Percentiles rank a stretch among this genome's conserved stretches.
phyloP scores from a whole-genome alignment of 163 green algal genomes.

The Scenedesmus sp. region DNA sequence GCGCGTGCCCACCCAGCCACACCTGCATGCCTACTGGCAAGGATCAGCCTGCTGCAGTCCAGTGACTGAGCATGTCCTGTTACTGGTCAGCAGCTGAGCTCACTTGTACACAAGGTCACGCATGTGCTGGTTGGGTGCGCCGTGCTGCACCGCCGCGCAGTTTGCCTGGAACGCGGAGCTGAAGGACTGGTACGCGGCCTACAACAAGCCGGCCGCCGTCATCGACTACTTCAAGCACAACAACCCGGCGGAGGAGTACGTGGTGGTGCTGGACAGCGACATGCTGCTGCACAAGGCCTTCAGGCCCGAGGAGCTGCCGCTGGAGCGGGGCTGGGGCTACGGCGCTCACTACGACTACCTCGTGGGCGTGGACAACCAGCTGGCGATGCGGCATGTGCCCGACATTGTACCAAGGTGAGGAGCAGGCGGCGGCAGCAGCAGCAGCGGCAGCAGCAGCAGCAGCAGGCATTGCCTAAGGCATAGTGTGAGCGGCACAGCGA shows the following conservation, averaged over 20 bases:
- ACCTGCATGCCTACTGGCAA: too few relatives aligned
- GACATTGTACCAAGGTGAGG: slow-evolving; percentile 69
- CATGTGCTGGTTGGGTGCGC: too few relatives aligned
- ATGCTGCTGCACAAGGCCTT: slow-evolving; percentile 80
- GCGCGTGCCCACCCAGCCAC: too few relatives aligned
- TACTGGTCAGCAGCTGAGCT: too few relatives aligned
- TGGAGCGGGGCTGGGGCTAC: slow-evolving; percentile 62
- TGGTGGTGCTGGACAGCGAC: slow-evolving; percentile 74
- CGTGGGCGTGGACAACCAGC: slow-evolving; percentile 84
- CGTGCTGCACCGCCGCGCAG: neutral
- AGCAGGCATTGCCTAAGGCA: too few relatives aligned
- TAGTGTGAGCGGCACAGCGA: too few relatives aligned
- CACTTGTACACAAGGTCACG: too few relatives aligned
- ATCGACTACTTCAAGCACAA: slow-evolving; percentile 75
- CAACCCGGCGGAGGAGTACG: slow-evolving; percentile 69
- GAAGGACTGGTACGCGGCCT: slow-evolving; percentile 71
- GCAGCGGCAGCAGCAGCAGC: neutral
- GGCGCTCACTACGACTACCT: slow-evolving; percentile 72
- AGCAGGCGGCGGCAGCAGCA: neutral
- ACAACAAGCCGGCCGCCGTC: slow-evolving; percentile 93
- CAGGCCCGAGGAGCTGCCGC: slow-evolving; percentile 74
- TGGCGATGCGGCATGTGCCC: slow-evolving; percentile 86
- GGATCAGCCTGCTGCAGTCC: too few relatives aligned
- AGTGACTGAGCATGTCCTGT: too few relatives aligned
- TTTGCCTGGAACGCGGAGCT: slow-evolving; percentile 41